Evolutionary conservation across 768 basidiomycete species (phyloP), one percentile per base, ranked within the genome.

Genomic region (Suillus clintonianus): DNA sequence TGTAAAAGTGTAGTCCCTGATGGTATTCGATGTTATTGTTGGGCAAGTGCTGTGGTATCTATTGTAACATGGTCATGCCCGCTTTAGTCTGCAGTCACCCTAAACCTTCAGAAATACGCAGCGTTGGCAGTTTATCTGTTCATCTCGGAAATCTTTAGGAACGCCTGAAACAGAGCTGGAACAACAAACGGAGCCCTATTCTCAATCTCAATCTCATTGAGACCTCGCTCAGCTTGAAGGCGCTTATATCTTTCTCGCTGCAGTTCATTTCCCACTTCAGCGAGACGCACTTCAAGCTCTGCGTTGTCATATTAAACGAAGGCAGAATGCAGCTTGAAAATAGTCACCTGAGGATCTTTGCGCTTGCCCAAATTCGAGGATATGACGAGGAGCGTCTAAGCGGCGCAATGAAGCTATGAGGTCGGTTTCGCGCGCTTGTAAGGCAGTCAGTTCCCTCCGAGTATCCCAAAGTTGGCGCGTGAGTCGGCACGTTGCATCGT

Each of bases 181-280:
- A 85, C 84, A 42, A 88, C 76, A 64, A 89, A 89, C 14, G 87
- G 87, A 60, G 76, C 70, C 56, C 72, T 75, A 59, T 81, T 80
- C 69, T 89, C 87, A 51, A 4, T 32, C 19, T 53, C 19, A 32
- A 53, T 53, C 32, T 34, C 86, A 51, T 66, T 69, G 65, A 88
- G 66, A 19, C 74, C 71, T 14, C 69, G 72, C 19, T 53, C 51
- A n/a, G 51, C 51, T n/a, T 19, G 51, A 53, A 71, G 39, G 41
- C 84, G 72, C 59, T 66, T 68, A 50, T 34, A 65, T 15, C 74
- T 75, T 71, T 85, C 84, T 3, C 66, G 64, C 34, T 59, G 71
- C 27, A 86, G 62, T 36, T 83, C 51, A 11, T n/a, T 34, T 32
- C n/a, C 51, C 3, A 34, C 32, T 7, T 53, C 30, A 32, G 32